Evolutionary conservation across 2,329 filamentous ascomycete species (phyloP), one percentile per base, ranked within the genome.

Genomic region (Paracamarosporium sp.): DNA sequence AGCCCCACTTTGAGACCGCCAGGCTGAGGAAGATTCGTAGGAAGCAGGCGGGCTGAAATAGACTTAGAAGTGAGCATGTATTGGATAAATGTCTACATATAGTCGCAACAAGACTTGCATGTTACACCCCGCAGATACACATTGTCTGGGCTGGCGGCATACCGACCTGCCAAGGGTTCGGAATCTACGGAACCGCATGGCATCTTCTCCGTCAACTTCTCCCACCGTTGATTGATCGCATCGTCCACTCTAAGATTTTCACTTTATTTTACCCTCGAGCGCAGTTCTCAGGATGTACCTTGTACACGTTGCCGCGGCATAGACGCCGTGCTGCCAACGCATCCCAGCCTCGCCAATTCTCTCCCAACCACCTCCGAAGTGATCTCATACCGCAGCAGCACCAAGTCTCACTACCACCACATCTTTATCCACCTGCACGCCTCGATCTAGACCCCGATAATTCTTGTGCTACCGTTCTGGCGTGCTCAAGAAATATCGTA

Each of bases 321-420:
- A 64, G 70, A 62, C 65, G 56, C 45, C 35, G 47, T 17, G 41
- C n/a, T 45, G 62, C 61, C 71, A 74, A 63, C 63, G 60, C 62
- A 66, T 68, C 66, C 72, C 72, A 74, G 68, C 72, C 72, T 64
- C 72, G 69, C 62, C 56, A 51, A 72, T 65, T 75, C 71, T 35
- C 38, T 33, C 47, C 72, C 71, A 75, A 67, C 72, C 71, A 72
- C 72, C 69, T 62, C 22, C 30, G 46, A 22, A 47, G 53, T 55
- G 41, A 46, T 48, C 50, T 55, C 51, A 47, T 41, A 36, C 22
- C 51, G 47, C 33, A 48, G 25, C 30, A 28, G 36, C 9, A 44
- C 13, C 35, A 22, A 38, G 59, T 17, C 50, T 28, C 47, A 27
- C 28, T 31, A 27, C 38, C 50, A 47, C 8, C 35, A 28, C 62